A percentile compares a stretch with the other conserved stretches of the same genome.
Evolutionary conservation across 2,329 filamentous ascomycete species (phyloP).

Genomic region (Xylaria sp.): DNA sequence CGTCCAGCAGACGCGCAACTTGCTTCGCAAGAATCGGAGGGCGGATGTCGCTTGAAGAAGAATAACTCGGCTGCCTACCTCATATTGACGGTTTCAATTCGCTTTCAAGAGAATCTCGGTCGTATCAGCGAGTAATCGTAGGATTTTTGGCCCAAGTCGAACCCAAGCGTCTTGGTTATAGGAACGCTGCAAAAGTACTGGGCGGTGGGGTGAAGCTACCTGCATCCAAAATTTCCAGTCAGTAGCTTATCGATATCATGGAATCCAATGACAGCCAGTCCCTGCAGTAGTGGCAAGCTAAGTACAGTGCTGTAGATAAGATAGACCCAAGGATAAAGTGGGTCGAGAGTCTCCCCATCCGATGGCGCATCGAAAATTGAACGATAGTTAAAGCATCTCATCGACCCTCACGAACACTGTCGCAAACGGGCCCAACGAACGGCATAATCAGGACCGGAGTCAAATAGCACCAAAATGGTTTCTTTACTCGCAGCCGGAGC

Average conservation of each 20-base stretch:
- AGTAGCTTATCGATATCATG: constrained; percentile 31
- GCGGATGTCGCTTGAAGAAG: constrained; percentile 1
- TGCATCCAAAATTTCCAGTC: constrained; percentile 36
- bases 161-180: constrained; percentile 15
- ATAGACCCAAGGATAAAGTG: constrained; percentile 17
- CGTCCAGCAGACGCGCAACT: constrained; percentile 10
- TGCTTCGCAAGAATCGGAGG: constrained; percentile 16
- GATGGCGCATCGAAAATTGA: constrained; percentile 32
- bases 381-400: neutral
- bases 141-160: constrained; percentile 10
- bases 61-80: constrained; percentile 44
- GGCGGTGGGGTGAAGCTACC: constrained; percentile 31
- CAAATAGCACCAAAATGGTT: constrained; percentile 59
- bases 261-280: neutral
- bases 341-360: constrained; percentile 1
- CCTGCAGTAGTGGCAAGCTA: constrained; percentile 16
- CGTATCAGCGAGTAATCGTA: constrained; percentile 20
- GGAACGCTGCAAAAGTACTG: constrained; percentile 25
- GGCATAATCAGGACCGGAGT: neutral
- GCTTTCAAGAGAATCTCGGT: constrained; percentile 16
- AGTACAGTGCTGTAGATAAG: neutral
- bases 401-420: neutral
- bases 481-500: constrained; percentile 63
- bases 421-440: neutral
- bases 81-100: constrained; percentile 42